These are phyloP conservation scores for Tetracladium marchalianum DNA, from an alignment of 495 filamentous ascomycete species.

Conservation along the genomic window DNA sequence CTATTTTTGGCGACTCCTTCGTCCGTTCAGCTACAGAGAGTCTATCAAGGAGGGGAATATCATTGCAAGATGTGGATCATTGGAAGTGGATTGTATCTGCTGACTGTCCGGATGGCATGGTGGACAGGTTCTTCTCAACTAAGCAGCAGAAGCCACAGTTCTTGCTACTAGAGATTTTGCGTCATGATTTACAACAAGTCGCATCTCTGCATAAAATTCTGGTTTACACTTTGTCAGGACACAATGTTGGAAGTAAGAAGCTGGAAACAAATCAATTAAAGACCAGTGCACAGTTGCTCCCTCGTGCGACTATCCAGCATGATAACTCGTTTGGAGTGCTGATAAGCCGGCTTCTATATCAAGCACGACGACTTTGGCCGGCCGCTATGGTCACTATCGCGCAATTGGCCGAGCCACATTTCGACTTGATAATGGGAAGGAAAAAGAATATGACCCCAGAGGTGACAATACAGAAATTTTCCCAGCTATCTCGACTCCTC, in stretches of 20 bases:
- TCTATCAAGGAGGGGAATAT: constrained; percentile 1
- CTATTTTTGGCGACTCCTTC: not conserved
- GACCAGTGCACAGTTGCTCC: no score
- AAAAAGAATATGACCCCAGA: not conserved
- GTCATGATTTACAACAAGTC: constrained; percentile 4
- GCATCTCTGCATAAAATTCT: constrained; percentile 5
- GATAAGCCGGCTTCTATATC: constrained; percentile 11
- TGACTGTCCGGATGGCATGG: constrained; percentile 4
- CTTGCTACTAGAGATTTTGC: constrained; percentile 12
- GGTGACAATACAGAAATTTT: not conserved
- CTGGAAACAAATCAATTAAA: no score
- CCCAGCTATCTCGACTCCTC: constrained; percentile 1
- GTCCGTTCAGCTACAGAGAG: not conserved
- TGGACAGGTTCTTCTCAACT: constrained; percentile 6
- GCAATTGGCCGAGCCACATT: constrained; percentile 4
- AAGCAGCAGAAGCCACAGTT: constrained; percentile 5
- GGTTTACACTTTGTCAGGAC: constrained; percentile 3
- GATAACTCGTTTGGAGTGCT: constrained; percentile 4
- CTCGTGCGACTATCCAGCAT: no score
- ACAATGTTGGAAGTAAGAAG: not conserved
- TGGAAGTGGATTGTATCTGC: constrained; percentile 16
- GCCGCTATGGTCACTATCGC: constrained; percentile 11
- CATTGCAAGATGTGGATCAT: constrained; percentile 3
- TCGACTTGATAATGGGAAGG: not conserved
- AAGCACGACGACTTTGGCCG: constrained; percentile 17